phyloP scores from a whole-genome alignment of 169 alveolate genomes.

The Cryptosporidium tyzzeri region DNA sequence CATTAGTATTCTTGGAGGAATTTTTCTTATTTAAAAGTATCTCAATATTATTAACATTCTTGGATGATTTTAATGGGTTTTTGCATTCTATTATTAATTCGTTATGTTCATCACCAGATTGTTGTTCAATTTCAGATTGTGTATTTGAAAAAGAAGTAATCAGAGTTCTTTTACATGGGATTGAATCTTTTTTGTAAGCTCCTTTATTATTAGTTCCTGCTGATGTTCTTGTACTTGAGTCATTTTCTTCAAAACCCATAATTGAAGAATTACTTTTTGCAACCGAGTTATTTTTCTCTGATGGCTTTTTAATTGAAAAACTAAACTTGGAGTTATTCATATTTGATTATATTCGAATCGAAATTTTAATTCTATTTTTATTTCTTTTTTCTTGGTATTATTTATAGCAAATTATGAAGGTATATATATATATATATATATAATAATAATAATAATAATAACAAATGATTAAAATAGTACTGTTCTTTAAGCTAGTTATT shows the following conservation, averaged over 20 bases:
- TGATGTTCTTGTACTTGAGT: background rate
- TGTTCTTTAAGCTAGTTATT: no score
- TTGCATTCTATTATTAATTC: conserved; percentile 41
- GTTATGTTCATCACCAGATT: background rate
- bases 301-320: background rate
- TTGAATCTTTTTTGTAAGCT: background rate
- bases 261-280: background rate
- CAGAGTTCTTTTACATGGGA: conserved; percentile 20
- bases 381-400: background rate
- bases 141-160: conserved; percentile 49
- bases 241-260: background rate
- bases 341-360: no score
- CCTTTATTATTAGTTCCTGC: background rate
- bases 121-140: background rate
- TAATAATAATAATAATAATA: no score
- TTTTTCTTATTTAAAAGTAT: conserved; percentile 3
- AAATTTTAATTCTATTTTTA: background rate
- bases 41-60: background rate
- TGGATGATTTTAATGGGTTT: conserved; percentile 15
- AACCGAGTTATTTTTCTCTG: background rate
- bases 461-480: no score
- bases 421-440: no score
- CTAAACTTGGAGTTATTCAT: conserved; percentile 5
- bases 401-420: background rate
- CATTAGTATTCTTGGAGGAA: background rate